A percentile compares a stretch with the other conserved stretches of the same genome.
phyloP scores from a whole-genome alignment of 2,329 filamentous ascomycete species.

The Allantophomopsis cytisporea region DNA sequence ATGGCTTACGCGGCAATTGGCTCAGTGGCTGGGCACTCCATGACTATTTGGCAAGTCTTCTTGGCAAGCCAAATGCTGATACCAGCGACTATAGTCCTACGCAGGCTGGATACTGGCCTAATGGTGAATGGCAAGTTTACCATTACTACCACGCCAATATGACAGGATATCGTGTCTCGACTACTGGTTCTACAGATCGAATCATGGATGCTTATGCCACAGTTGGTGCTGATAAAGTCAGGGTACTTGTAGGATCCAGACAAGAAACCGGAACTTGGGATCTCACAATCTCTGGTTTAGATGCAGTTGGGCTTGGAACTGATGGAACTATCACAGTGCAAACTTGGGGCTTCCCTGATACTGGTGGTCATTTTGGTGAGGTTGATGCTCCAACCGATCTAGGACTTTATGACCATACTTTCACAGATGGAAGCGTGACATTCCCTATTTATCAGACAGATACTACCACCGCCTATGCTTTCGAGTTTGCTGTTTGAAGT shows the following conservation, averaged over 20 bases:
- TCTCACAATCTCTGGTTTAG: constrained; percentile 19
- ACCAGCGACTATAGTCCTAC: constrained; percentile 10
- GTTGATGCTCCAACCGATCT: constrained; percentile 9
- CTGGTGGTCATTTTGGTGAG: constrained; percentile 7
- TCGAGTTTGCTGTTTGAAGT: constrained; percentile 3
- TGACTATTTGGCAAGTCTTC: constrained; percentile 27
- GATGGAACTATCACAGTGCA: constrained; percentile 19
- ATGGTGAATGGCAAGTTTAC: constrained; percentile 30
- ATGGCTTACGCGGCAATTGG: constrained; percentile 32
- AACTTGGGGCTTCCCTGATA: constrained; percentile 7
- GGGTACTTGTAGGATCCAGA: constrained; percentile 22
- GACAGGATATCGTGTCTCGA: constrained; percentile 24
- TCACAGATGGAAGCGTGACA: constrained; percentile 2
- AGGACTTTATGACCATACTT: constrained; percentile 1
- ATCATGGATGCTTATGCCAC: constrained; percentile 24
- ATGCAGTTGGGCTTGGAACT: constrained; percentile 18
- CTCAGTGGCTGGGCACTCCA: constrained; percentile 23
- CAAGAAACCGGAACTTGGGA: constrained; percentile 19
- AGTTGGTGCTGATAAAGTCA: constrained; percentile 16
- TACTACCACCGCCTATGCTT: constrained; percentile 3
- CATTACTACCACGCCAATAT: constrained; percentile 30
- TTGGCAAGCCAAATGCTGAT: constrained; percentile 18
- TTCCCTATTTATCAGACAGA: constrained; percentile 4
- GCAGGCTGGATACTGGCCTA: constrained; percentile 22
- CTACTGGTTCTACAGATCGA: constrained; percentile 19